These are phyloP conservation scores for Penicillium brevicompactum DNA, from an alignment of 2,329 filamentous ascomycete species.

Conservation along the genomic window DNA sequence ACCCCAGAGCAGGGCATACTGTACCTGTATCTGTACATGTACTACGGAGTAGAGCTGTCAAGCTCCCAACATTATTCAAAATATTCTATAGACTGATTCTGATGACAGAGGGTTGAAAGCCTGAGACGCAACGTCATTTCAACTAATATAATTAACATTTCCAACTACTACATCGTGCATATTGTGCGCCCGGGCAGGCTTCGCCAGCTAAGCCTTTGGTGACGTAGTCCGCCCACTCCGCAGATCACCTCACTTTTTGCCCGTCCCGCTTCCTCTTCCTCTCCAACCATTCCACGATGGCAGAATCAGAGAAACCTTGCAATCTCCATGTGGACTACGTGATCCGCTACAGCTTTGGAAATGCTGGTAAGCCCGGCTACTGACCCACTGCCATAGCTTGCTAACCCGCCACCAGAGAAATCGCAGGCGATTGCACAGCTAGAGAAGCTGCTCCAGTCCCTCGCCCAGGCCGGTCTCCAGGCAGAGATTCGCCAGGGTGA, in stretches of 20 bases:
- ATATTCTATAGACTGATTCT: neutral
- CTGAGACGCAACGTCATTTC: neutral
- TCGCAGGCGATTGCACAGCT: constrained; percentile 73
- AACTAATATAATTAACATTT: neutral
- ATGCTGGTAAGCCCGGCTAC: constrained; percentile 56
- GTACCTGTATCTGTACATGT: neutral
- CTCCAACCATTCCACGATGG: constrained; percentile 14
- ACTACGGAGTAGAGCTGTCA: neutral
- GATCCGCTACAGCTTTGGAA: constrained; percentile 73
- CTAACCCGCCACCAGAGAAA: constrained; percentile 56
- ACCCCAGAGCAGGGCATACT: neutral
- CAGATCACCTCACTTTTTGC: constrained; percentile 7
- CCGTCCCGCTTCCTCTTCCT: constrained; percentile 6
- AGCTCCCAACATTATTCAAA: neutral
- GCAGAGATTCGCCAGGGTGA: constrained; percentile 85
- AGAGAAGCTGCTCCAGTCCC: constrained; percentile 72
- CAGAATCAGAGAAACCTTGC: constrained; percentile 34
- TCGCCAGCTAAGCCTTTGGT: constrained; percentile 18
- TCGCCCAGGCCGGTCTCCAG: constrained; percentile 77
- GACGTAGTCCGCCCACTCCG: constrained; percentile 20
- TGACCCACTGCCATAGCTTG: neutral
- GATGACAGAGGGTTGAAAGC: neutral
- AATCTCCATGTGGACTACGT: constrained; percentile 86
- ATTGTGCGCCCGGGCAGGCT: neutral
- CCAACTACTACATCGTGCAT: neutral